Conservation (phyloP, 1,284 basidiomycete species). For the Prillingera fragicola region DNA sequence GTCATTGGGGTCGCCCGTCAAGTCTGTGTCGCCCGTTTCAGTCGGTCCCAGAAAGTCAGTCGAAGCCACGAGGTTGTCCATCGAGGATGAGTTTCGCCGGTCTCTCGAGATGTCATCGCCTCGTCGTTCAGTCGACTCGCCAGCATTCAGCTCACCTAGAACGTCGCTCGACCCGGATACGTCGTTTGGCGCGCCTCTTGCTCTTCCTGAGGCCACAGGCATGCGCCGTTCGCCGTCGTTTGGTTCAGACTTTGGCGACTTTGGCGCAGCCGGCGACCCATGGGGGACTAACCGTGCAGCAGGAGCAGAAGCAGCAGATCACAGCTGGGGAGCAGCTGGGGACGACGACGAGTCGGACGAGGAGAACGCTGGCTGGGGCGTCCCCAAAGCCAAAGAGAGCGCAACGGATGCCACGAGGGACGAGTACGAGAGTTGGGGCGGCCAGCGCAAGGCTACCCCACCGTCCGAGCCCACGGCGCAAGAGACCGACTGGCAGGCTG, state of each 20-base stretch:
- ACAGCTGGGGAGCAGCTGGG: slow-evolving; percentile 11
- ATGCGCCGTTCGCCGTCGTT: slow-evolving; percentile 2
- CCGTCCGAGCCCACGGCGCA: slow-evolving; percentile 1
- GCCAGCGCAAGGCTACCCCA: slow-evolving; percentile 3
- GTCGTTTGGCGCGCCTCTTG: not conserved
- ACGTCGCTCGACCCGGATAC: not conserved
- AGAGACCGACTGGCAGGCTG: slow-evolving; percentile 41
- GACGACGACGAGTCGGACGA: slow-evolving; percentile 5
- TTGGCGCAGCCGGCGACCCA: slow-evolving; percentile 18
- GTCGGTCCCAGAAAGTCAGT: too few species aligned
- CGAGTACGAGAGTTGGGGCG: slow-evolving; percentile 27
- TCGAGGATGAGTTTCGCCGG: not conserved
- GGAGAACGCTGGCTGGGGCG: slow-evolving; percentile 1
- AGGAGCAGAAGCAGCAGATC: slow-evolving; percentile 9
- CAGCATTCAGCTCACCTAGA: not conserved
- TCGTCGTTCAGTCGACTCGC: not conserved
- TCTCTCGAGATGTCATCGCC: not conserved
- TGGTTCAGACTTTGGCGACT: slow-evolving; percentile 9
- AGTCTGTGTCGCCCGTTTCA: too few species aligned
- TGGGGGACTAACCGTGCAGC: too few species aligned
- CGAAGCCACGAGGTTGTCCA: not conserved
- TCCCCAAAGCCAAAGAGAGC: not conserved
- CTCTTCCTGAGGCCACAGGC: not conserved
- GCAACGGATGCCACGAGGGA: slow-evolving; percentile 8
- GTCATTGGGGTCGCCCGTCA: too few species aligned